A percentile compares a stretch with the other conserved stretches of the same genome.
These are phyloP conservation scores for Prunus fruticosa DNA, from an alignment of 306 rosid species.

Conservation along the genomic window DNA sequence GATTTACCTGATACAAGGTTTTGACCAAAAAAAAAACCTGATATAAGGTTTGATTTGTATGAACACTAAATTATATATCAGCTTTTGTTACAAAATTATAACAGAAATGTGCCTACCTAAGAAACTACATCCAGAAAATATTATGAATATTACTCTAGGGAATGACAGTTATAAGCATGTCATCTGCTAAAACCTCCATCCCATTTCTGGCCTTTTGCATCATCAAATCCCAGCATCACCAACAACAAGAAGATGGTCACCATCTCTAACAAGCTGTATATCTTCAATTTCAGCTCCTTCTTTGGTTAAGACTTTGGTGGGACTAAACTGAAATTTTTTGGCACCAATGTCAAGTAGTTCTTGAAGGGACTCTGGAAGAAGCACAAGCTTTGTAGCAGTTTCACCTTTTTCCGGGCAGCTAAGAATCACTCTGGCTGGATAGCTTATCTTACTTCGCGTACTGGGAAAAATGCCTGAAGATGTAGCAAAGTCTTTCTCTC, in stretches of 20 bases:
- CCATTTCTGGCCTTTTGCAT: neutral
- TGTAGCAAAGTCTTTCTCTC: neutral
- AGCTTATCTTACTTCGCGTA: neutral
- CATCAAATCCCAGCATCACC: conserved; percentile 1
- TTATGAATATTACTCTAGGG: neutral
- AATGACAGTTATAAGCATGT: neutral
- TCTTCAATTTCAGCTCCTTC: conserved; percentile 67
- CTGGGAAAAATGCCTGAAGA: conserved; percentile 5
- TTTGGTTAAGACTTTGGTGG: conserved; percentile 44
- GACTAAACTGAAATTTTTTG: conserved; percentile 41
- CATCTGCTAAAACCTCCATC: neutral
- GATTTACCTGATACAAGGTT: neutral
- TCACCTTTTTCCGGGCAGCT: conserved; percentile 54
- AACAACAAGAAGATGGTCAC: conserved; percentile 55
- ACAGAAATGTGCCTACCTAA: neutral
- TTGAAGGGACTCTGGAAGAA: conserved; percentile 45
- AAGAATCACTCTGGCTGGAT: conserved; percentile 43
- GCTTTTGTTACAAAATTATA: neutral
- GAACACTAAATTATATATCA: too few relatives aligned
- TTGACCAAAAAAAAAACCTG: neutral
- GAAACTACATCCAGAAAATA: neutral
- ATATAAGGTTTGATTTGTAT: neutral
- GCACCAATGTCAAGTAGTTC: conserved; percentile 57
- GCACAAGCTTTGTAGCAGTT: conserved; percentile 44
- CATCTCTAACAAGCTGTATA: conserved; percentile 55